These are phyloP conservation scores for Talaromyces sp. DNA, from an alignment of 2,329 filamentous ascomycete species.

Conservation along the genomic window DNA sequence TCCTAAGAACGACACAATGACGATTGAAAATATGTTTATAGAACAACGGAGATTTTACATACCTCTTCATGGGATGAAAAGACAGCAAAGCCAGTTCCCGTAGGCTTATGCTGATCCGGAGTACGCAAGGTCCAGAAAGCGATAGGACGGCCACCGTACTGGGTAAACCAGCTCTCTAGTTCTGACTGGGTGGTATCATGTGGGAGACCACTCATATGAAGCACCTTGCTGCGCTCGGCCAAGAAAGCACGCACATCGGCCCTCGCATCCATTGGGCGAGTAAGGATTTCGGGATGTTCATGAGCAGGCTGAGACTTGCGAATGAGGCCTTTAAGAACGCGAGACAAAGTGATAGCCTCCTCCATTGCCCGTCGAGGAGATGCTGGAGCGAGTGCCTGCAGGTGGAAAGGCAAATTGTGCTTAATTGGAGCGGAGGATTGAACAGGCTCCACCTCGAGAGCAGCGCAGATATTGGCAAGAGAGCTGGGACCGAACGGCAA, in stretches of 20 bases:
- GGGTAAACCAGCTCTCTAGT: conserved; percentile 98
- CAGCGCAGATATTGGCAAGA: conserved; percentile 94
- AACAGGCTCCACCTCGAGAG: conserved; percentile 94
- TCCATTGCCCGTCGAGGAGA: conserved; percentile 96
- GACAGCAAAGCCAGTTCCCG: conserved; percentile 93
- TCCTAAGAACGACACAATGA: not conserved
- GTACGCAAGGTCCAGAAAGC: conserved; percentile 98
- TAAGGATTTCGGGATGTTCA: conserved; percentile 91
- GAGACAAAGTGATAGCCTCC: conserved; percentile 87
- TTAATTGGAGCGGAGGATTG: conserved; percentile 98
- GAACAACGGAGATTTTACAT: not conserved
- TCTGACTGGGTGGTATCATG: conserved; percentile 98
- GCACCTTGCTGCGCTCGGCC: conserved; percentile 92
- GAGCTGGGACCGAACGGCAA: conserved; percentile 94
- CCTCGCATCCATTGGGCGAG: conserved; percentile 90
- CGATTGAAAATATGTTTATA: not conserved
- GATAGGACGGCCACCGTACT: conserved; percentile 95
- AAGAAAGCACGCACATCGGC: conserved; percentile 95
- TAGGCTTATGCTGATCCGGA: conserved; percentile 99
- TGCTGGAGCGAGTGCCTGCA: conserved; percentile 90
- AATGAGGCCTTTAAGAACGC: conserved; percentile 86
- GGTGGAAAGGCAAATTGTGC: conserved; percentile 95
- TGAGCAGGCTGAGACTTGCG: conserved; percentile 92
- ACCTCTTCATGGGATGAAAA: conserved; percentile 99
- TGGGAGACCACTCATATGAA: conserved; percentile 94